These are phyloP conservation scores for Phytophthora sojae DNA, from an alignment of 352 stramenopile species.

Conservation along the genomic window DNA sequence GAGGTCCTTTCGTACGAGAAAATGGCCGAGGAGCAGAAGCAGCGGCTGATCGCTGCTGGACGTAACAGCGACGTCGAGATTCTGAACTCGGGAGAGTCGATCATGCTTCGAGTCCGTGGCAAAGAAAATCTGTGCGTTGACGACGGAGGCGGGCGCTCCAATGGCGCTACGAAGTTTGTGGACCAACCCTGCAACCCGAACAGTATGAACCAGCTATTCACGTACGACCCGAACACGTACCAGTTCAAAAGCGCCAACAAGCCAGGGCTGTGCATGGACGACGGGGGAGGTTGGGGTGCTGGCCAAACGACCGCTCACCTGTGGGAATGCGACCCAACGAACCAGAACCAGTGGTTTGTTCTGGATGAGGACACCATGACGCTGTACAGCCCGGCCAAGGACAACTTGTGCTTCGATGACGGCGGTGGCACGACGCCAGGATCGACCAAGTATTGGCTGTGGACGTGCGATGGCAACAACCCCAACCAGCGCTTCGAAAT, in stretches of 20 bases:
- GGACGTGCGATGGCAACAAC: conserved; percentile 20
- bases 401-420: conserved; percentile 48
- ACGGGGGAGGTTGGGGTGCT: conserved; percentile 22
- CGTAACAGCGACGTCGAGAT: conserved; percentile 16
- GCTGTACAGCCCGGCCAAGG: conserved; percentile 42
- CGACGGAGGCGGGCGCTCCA: conserved; percentile 36
- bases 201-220: conserved; percentile 31
- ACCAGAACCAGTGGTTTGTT: conserved; percentile 41
- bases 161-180: conserved; percentile 28
- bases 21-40: conserved; percentile 18
- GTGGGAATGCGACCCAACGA: conserved; percentile 34
- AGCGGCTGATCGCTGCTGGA: conserved; percentile 18
- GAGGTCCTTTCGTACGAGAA: conserved; percentile 26
- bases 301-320: conserved; percentile 19
- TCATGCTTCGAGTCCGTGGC: conserved; percentile 30
- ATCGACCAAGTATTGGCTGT: conserved; percentile 9
- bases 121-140: conserved; percentile 44
- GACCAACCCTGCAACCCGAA: conserved; percentile 28
- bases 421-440: conserved; percentile 16
- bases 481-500: conserved; percentile 34
- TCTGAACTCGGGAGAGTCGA: conserved; percentile 21
- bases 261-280: conserved; percentile 26
- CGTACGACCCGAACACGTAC: conserved; percentile 13
- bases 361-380: conserved; percentile 38
- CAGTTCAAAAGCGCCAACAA: conserved; percentile 22